Evolutionary conservation across 192 early-diverging fungal species (phyloP).

Genomic region (Umbelopsis sp.): DNA sequence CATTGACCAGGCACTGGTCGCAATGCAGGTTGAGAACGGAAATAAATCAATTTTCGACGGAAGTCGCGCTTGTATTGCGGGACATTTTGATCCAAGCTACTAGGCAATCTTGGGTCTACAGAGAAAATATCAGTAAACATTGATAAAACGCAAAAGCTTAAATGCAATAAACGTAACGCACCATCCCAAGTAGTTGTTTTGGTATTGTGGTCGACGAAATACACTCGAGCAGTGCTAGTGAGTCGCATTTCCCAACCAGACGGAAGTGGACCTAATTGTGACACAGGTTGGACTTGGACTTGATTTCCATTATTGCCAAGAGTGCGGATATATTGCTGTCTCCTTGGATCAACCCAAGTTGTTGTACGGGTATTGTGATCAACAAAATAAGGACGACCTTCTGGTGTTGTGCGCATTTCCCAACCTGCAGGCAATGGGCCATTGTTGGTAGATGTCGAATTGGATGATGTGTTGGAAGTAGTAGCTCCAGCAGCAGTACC

Average conservation of each 20-base stretch:
- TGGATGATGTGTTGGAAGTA: slow-evolving; percentile 25
- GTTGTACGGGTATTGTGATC: slow-evolving; percentile 87
- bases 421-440: slow-evolving; percentile 84
- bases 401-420: slow-evolving; percentile 40
- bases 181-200: slow-evolving; percentile 99
- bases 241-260: slow-evolving; percentile 98
- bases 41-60: slow-evolving; percentile 94
- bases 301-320: slow-evolving; percentile 49
- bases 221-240: slow-evolving; percentile 91
- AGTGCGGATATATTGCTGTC: slow-evolving; percentile 57
- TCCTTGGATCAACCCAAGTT: slow-evolving; percentile 86
- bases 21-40: slow-evolving; percentile 88
- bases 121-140: neutral
- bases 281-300: slow-evolving; percentile 68
- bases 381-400: slow-evolving; percentile 82
- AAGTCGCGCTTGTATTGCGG: slow-evolving; percentile 99
- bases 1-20: slow-evolving; percentile 84
- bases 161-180: slow-evolving; percentile 5
- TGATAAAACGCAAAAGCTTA: neutral
- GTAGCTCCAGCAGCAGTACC: neutral
- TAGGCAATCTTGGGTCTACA: slow-evolving; percentile 72
- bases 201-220: slow-evolving; percentile 97
- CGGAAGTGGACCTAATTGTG: slow-evolving; percentile 84
- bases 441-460: slow-evolving; percentile 51
- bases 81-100: slow-evolving; percentile 81